Base-by-base conservation (phyloP, 306 rosid species). In the Senna siamea region DNA sequence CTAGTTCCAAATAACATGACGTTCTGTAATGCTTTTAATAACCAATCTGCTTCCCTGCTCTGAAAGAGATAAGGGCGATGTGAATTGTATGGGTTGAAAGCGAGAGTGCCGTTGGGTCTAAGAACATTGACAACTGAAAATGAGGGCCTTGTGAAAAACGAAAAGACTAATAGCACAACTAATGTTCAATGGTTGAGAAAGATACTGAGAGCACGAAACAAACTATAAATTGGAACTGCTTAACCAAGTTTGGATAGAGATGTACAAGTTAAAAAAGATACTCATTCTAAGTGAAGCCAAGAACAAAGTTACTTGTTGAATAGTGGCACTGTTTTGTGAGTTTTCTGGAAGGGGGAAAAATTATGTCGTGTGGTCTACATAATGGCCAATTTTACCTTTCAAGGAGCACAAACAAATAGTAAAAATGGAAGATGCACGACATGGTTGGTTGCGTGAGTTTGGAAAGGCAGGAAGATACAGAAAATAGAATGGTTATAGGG, bases 11-110 rank as follows among this genome's bases (percentile, higher is more conserved):
- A 76, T 71, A 70, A 79, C 76, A 76, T 72, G 77, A 57, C 62
- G 51, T 56, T 37, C 28, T 35, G 57, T 7, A 70, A 71, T 52
- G 66, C 76, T 52, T 65, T 68, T 76, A 72, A 78, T 79, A 20
- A 34, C 19, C 40, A 15, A 52, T 71, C 64, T 65, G 66, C 70
- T 53, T 41, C 55, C 46, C 35, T 23, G 70, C 56, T 68, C 52
- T 30, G 85, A 81, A 56, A 73, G 72, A 64, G 80, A 82, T 78
- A 5, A 15, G 78, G 34, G 54, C 5, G 22, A n/a, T 55, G 54
- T 69, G 17, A 69, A 52, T 60, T 62, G 69, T 69, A 68, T 44
- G 76, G 73, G 51, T 59, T 18, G 63, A 40, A 72, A n/a, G 32
- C 54, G 40, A 28, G 62, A 51, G 17, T 46, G 60, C 26, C 19